Evolutionary conservation across 805 yeast species (phyloP).

Genomic region (Monosporozyma aquatica): DNA sequence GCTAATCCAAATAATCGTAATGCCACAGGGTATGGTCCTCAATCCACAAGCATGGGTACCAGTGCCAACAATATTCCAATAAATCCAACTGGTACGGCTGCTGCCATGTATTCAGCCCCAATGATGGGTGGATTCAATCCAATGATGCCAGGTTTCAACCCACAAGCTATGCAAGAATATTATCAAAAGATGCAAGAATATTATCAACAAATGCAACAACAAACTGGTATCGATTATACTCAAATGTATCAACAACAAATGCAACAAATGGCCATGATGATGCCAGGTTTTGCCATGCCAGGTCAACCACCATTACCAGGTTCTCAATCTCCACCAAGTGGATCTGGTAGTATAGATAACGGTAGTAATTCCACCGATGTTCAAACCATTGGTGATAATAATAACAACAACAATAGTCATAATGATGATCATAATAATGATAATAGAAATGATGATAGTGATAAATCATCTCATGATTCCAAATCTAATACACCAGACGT

Average conservation of each 20-base stretch:
- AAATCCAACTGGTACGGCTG: conserved; percentile 8
- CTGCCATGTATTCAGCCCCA: conserved; percentile 27
- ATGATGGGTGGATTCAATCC: conserved; percentile 22
- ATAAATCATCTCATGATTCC: conserved; percentile 12
- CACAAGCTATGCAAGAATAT: conserved; percentile 57
- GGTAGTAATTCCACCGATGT: conserved; percentile 19
- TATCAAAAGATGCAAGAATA: conserved; percentile 56
- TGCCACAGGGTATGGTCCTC: conserved; percentile 24
- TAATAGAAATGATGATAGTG: conserved; percentile 1
- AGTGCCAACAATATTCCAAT: conserved; percentile 8
- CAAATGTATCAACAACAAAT: conserved; percentile 32
- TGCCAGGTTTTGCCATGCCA: conserved; percentile 24
- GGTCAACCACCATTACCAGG: conserved; percentile 10
- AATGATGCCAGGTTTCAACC: conserved; percentile 27
- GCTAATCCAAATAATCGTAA: conserved; percentile 9
- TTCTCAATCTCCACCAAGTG: conserved; percentile 7
- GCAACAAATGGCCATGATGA: conserved; percentile 28
- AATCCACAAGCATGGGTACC: background rate
- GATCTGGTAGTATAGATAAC: conserved; percentile 8
- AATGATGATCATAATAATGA: conserved; percentile 2
- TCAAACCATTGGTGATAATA: conserved; percentile 26
- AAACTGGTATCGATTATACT: conserved; percentile 29
- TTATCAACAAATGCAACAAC: conserved; percentile 30
- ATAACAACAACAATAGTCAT: conserved; percentile 10
- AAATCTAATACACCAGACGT: conserved; percentile 26